These are phyloP conservation scores for Talaromyces ruber DNA, from an alignment of 495 filamentous ascomycete species.

Conservation along the genomic window DNA sequence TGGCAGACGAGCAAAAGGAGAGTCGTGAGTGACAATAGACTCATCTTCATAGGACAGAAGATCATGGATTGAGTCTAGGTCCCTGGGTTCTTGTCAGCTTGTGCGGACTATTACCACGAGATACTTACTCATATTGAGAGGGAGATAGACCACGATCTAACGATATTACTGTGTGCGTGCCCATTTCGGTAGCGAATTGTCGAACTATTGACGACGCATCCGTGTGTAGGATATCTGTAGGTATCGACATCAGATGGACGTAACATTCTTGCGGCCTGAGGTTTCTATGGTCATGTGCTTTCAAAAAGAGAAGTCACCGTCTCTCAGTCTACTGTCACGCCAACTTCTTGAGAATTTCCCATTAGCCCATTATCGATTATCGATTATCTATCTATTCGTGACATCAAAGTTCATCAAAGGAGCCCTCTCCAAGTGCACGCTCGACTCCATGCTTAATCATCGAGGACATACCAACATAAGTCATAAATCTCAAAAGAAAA, in stretches of 20 bases:
- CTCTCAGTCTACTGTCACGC: neutral
- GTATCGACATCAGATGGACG: neutral
- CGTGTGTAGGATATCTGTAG: neutral
- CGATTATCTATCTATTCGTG: neutral
- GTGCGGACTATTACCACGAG: neutral
- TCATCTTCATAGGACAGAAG: neutral
- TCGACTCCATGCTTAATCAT: neutral
- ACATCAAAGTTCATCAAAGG: neutral
- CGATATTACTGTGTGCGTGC: neutral
- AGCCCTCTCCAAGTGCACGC: neutral
- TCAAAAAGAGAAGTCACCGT: neutral
- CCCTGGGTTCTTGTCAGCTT: neutral
- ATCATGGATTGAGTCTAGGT: neutral
- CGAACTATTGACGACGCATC: neutral
- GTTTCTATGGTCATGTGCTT: neutral
- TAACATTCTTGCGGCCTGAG: neutral
- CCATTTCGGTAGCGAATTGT: neutral
- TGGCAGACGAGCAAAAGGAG: neutral
- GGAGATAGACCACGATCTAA: neutral
- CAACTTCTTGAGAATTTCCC: neutral
- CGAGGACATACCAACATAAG: neutral
- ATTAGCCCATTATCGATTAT: neutral
- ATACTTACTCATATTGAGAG: neutral
- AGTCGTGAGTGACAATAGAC: neutral
- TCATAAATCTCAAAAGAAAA: neutral